Evolutionary conservation across 768 basidiomycete genomes (phyloP).

Genomic region (Pleurotus cornucopiae): DNA sequence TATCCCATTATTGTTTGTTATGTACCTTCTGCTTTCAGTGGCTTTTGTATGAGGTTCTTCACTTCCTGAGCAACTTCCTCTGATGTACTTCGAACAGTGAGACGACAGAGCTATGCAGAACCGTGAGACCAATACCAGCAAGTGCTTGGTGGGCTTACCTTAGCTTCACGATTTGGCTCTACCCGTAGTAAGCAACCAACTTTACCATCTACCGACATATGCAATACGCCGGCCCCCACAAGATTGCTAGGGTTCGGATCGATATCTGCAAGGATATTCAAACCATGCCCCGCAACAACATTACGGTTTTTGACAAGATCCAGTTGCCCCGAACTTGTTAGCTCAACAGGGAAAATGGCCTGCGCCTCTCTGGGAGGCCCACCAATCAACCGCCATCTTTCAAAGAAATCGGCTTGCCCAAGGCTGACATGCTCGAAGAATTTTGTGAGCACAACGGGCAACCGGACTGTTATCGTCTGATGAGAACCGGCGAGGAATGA

Average conservation of each 20-base stretch:
- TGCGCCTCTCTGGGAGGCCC: slow-evolving; percentile 94
- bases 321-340: slow-evolving; percentile 65
- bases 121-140: neutral
- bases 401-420: slow-evolving; percentile 85
- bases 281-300: slow-evolving; percentile 71
- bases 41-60: slow-evolving; percentile 49
- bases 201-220: slow-evolving; percentile 88
- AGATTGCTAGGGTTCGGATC: slow-evolving; percentile 94
- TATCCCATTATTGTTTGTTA: neutral
- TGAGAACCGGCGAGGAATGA: slow-evolving; percentile 93
- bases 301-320: slow-evolving; percentile 71
- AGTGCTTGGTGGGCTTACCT: slow-evolving; percentile 46
- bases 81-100: slow-evolving; percentile 94
- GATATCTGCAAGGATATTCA: slow-evolving; percentile 77
- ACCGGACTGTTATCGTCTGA: slow-evolving; percentile 75
- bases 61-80: slow-evolving; percentile 80
- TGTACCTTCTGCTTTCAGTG: slow-evolving; percentile 26
- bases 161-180: slow-evolving; percentile 95
- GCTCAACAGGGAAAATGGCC: slow-evolving; percentile 72
- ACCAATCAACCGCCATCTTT: slow-evolving; percentile 96
- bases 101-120: slow-evolving; percentile 71
- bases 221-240: slow-evolving; percentile 93
- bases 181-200: slow-evolving; percentile 91
- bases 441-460: slow-evolving; percentile 86
- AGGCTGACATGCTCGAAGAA: slow-evolving; percentile 94